Evolutionary conservation across 2,329 filamentous ascomycete species (phyloP), one percentile per base, ranked within the genome.

Genomic region (Aspergillus aculeatus): DNA sequence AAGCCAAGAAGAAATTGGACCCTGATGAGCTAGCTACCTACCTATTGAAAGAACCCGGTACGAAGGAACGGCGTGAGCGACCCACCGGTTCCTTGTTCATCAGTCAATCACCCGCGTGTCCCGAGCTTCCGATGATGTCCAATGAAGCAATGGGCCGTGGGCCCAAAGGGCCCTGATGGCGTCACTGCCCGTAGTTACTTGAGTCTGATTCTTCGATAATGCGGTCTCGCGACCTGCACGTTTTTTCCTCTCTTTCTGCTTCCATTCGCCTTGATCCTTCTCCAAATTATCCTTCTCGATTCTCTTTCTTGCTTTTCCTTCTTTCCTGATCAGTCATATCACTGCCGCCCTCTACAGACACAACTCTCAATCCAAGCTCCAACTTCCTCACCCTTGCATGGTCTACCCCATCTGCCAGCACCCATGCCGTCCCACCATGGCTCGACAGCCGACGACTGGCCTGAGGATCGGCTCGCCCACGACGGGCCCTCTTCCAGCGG

Each of bases 371-470:
- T 7, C 9, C 38, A 6, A 44, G 19, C 6, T 19, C 38, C 7
- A 44, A 7, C 14, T 14, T n/a, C 38, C 14, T 44, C 38, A 19
- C 16, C 38, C 38, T 5, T 19, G 6, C 16, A 44, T 44, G 38
- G 38, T 44, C 38, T 19, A 14, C 16, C 7, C 38, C 38, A 3
- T 47, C 52, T 21, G 52, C 26, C 11, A 32, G 35, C 38, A 54
- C 23, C 38, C 41, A 55, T 55, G 53, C 53, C 53, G 53, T 29
- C 48, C 16, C 24, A 51, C 29, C 16, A 55, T 48, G 53, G 53
- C 53, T 26, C 26, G 32, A 52, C 54, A 4, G 38, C 62, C 16
- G 56, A 48, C n/a, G 62, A 63, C 35, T 63, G 62, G 62, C 62
- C 62, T 10, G 56, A 57, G 12, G 51, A 62, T 50, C 53, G 23